These are phyloP conservation scores for Aspergillus fumigatus DNA, from an alignment of 2,329 filamentous ascomycete genomes.

Conservation along the genomic window DNA sequence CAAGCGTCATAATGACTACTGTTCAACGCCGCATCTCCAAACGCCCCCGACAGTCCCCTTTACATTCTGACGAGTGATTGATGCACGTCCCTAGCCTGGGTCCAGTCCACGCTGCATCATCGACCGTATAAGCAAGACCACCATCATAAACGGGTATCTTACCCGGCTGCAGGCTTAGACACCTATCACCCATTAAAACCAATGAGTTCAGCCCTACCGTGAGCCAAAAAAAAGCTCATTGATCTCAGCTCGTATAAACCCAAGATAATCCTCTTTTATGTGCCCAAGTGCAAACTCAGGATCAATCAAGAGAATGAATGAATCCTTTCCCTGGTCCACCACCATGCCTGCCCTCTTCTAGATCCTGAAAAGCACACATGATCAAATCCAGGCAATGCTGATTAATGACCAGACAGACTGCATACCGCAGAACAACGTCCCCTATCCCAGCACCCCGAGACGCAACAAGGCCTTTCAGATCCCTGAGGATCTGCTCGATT, in stretches of 20 bases:
- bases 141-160: background rate
- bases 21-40: background rate
- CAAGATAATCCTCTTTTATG: background rate
- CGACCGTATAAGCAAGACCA: background rate
- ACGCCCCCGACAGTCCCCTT: background rate
- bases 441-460: background rate
- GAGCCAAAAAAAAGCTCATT: background rate
- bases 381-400: background rate
- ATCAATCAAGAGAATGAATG: conserved; percentile 1
- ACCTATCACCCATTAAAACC: background rate
- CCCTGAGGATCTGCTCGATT: conserved; percentile 1
- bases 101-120: background rate
- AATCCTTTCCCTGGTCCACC: background rate
- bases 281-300: background rate
- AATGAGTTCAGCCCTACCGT: background rate
- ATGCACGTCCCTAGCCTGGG: background rate
- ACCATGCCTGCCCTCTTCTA: background rate
- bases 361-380: background rate
- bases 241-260: background rate
- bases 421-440: background rate
- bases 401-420: conserved; percentile 15
- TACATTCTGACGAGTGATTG: background rate
- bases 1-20: background rate
- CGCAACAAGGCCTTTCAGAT: conserved; percentile 2
- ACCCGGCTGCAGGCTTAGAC: background rate